phyloP scores from a whole-genome alignment of 371 early-diverging fungal species.

The Thermomucor indicae-seudaticae region DNA sequence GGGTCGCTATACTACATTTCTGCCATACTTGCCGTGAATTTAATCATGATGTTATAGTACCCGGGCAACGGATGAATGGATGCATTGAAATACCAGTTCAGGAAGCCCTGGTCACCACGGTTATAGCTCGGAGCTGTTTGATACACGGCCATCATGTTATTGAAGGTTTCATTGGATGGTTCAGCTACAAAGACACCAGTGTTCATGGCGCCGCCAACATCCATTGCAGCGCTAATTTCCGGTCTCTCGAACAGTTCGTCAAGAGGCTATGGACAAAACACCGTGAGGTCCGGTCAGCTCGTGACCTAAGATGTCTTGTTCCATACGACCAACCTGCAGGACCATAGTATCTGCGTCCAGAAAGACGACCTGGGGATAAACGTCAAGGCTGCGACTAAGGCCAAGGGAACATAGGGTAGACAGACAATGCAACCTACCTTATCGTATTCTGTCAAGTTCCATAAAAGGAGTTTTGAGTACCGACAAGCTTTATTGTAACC shows the following conservation, averaged over 20 bases:
- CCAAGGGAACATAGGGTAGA: neutral
- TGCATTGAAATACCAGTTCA: constrained; percentile 31
- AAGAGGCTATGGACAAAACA: constrained; percentile 8
- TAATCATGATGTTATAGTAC: constrained; percentile 32
- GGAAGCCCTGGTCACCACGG: constrained; percentile 33
- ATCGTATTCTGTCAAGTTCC: constrained; percentile 28
- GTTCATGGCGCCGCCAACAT: constrained; percentile 32
- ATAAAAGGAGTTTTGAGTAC: constrained; percentile 32
- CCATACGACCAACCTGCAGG: constrained; percentile 10
- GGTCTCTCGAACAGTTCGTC: constrained; percentile 32
- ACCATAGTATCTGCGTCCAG: constrained; percentile 39
- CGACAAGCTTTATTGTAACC: constrained; percentile 37
- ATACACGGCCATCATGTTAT: constrained; percentile 21
- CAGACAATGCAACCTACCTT: constrained; percentile 12
- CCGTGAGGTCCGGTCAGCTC: neutral
- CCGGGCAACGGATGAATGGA: constrained; percentile 20
- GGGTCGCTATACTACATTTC: neutral
- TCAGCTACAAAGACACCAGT: constrained; percentile 36
- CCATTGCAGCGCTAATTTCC: constrained; percentile 25
- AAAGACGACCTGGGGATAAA: constrained; percentile 21
- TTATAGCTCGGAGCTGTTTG: constrained; percentile 29
- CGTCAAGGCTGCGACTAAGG: neutral
- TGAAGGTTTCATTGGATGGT: constrained; percentile 19
- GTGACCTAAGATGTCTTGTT: neutral
- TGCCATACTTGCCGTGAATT: constrained; percentile 19